A percentile compares a stretch with the other conserved stretches of the same genome.
Conservation (phyloP, 768 basidiomycete genomes). For the Mycena alexandri region DNA sequence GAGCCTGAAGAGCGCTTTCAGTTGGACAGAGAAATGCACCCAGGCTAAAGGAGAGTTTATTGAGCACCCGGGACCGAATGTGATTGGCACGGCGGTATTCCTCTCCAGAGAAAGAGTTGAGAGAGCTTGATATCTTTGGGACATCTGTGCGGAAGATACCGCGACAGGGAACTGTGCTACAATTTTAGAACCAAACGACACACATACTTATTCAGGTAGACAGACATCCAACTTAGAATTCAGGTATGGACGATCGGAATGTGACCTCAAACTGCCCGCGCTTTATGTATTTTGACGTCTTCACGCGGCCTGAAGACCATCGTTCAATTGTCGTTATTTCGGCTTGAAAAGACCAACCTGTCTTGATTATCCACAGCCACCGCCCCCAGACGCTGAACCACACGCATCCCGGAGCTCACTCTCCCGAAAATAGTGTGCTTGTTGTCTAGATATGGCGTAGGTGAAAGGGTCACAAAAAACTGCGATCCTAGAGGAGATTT, state of each 20-base stretch:
- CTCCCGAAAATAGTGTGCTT: conserved; percentile 94
- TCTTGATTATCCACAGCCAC: conserved; percentile 93
- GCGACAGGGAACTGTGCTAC: too few relatives aligned
- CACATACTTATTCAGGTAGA: background rate
- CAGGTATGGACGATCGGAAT: too few relatives aligned
- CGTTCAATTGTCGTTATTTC: conserved; percentile 10
- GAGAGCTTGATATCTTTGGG: background rate
- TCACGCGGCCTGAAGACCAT: conserved; percentile 65
- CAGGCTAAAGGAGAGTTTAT: conserved; percentile 1
- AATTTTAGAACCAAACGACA: background rate
- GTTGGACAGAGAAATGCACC: background rate
- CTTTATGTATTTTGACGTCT: conserved; percentile 93
- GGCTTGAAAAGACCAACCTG: conserved; percentile 60
- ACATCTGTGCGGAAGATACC: background rate
- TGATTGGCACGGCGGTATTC: conserved; percentile 7
- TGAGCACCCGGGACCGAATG: conserved; percentile 11
- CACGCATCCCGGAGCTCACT: conserved; percentile 91
- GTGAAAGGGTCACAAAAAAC: conserved; percentile 90
- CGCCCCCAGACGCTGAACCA: conserved; percentile 91
- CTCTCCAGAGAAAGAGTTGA: too few relatives aligned
- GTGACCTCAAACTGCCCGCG: conserved; percentile 45
- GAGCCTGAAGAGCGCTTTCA: background rate
- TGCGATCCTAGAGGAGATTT: conserved; percentile 77
- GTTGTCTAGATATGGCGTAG: conserved; percentile 86
- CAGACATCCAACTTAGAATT: background rate